Evolutionary conservation across 2,329 filamentous ascomycete genomes (phyloP).

Genomic region (Pyricularia sp.): DNA sequence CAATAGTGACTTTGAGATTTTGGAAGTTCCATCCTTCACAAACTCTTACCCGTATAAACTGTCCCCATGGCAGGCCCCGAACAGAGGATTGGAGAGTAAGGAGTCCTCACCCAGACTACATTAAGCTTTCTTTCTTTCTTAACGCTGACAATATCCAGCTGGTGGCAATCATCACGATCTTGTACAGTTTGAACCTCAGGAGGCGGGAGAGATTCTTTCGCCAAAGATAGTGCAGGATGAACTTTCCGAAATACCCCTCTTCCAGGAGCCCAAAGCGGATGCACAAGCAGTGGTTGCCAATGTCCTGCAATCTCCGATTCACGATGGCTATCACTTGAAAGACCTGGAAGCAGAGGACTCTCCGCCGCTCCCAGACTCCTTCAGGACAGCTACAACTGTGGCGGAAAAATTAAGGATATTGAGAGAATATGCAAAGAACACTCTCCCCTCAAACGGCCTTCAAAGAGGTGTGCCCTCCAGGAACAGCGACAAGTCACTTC

Average conservation of each 20-base stretch:
- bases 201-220: slow-evolving; percentile 42
- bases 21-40: slow-evolving; percentile 51
- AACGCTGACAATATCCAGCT: background rate
- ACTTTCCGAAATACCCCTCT: slow-evolving; percentile 45
- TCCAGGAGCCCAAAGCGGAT: slow-evolving; percentile 40
- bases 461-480: background rate
- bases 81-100: slow-evolving; percentile 46
- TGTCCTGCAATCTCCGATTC: slow-evolving; percentile 25
- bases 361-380: slow-evolving; percentile 27
- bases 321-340: slow-evolving; percentile 23
- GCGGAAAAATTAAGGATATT: slow-evolving; percentile 40
- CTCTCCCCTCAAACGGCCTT: slow-evolving; percentile 6
- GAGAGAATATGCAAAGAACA: slow-evolving; percentile 24
- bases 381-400: slow-evolving; percentile 29
- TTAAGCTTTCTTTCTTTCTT: background rate
- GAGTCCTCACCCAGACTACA: background rate
- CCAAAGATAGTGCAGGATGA: slow-evolving; percentile 44
- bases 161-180: slow-evolving; percentile 16
- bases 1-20: slow-evolving; percentile 51
- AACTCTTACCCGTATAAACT: slow-evolving; percentile 50
- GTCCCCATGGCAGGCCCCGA: slow-evolving; percentile 50
- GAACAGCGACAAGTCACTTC: background rate
- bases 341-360: slow-evolving; percentile 24
- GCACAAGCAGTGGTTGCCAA: slow-evolving; percentile 31
- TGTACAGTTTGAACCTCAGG: slow-evolving; percentile 48